A percentile compares a stretch with the other conserved stretches of the same genome.
phyloP scores from a whole-genome alignment of 495 filamentous ascomycete genomes.

The Hypoxylon lienhwacheense region DNA sequence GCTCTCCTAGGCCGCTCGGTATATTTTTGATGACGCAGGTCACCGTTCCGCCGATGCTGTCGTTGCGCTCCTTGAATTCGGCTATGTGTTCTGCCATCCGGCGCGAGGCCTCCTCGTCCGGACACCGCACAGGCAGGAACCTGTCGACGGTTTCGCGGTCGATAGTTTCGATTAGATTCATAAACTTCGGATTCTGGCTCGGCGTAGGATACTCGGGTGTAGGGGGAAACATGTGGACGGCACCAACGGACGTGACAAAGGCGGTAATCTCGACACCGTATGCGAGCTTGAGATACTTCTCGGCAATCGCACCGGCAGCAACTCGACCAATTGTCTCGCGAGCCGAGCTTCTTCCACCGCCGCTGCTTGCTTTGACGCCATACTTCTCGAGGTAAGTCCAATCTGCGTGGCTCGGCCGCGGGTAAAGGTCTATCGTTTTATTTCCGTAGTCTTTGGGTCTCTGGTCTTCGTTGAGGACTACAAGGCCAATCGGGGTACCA shows the following conservation, averaged over 20 bases:
- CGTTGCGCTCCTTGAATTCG: constrained; percentile 74
- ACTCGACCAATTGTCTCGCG: constrained; percentile 94
- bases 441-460: constrained; percentile 90
- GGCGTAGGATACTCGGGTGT: constrained; percentile 70
- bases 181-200: constrained; percentile 82
- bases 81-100: constrained; percentile 83
- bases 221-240: constrained; percentile 80
- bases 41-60: constrained; percentile 95
- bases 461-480: constrained; percentile 91
- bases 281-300: constrained; percentile 82
- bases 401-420: constrained; percentile 91
- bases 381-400: constrained; percentile 98
- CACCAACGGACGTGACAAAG: constrained; percentile 85
- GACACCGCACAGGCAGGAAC: constrained; percentile 85
- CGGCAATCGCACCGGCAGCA: constrained; percentile 91
- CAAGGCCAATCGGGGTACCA: constrained; percentile 86
- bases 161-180: constrained; percentile 72
- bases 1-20: constrained; percentile 88
- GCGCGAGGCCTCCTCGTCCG: constrained; percentile 61
- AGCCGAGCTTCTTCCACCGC: constrained; percentile 88
- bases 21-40: constrained; percentile 94
- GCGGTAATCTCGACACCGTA: constrained; percentile 90
- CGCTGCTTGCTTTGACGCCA: constrained; percentile 89
- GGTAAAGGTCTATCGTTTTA: constrained; percentile 89
- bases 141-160: constrained; percentile 78